Percentiles rank a stretch among this genome's conserved stretches.
These are phyloP conservation scores for Plantago lanceolata DNA, from an alignment of 305 asterid genomes.

Conservation along the genomic window DNA sequence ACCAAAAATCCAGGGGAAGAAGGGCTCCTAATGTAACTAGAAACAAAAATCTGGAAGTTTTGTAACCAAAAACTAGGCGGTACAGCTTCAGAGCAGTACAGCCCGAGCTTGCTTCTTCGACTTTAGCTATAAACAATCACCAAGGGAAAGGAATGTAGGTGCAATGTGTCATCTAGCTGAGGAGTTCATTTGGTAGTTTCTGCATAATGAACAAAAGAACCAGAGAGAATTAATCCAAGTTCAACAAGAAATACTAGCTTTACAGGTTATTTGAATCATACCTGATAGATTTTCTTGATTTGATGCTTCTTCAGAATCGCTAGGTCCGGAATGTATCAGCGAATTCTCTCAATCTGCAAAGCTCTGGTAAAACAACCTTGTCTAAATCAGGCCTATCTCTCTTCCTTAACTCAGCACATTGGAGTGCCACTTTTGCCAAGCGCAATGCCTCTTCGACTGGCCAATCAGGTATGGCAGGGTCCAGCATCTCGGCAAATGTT, in stretches of 20 bases:
- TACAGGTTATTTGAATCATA: no score
- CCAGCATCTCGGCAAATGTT: conserved; percentile 48
- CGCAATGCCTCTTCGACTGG: conserved; percentile 55
- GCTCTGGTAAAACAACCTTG: conserved; percentile 59
- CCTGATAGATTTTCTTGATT: background rate
- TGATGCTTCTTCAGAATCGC: background rate
- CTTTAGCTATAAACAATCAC: background rate
- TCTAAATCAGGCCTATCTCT: conserved; percentile 88
- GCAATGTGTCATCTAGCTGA: background rate
- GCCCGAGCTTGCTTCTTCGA: conserved; percentile 7
- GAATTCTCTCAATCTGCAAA: conserved; percentile 50
- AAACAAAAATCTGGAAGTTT: background rate
- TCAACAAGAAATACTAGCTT: background rate
- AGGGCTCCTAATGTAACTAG: background rate
- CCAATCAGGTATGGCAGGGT: conserved; percentile 66
- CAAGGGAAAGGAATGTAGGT: background rate
- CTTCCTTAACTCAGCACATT: conserved; percentile 71
- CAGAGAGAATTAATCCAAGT: background rate
- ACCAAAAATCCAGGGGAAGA: background rate
- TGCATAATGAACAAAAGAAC: background rate
- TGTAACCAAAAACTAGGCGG: background rate
- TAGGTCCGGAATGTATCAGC: conserved; percentile 22
- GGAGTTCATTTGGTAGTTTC: background rate
- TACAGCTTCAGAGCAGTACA: background rate
- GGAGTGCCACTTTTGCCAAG: conserved; percentile 57